A percentile compares a stretch with the other conserved stretches of the same genome.
phyloP scores from a whole-genome alignment of 2,329 filamentous ascomycete species.

The Aureobasidium sp. region DNA sequence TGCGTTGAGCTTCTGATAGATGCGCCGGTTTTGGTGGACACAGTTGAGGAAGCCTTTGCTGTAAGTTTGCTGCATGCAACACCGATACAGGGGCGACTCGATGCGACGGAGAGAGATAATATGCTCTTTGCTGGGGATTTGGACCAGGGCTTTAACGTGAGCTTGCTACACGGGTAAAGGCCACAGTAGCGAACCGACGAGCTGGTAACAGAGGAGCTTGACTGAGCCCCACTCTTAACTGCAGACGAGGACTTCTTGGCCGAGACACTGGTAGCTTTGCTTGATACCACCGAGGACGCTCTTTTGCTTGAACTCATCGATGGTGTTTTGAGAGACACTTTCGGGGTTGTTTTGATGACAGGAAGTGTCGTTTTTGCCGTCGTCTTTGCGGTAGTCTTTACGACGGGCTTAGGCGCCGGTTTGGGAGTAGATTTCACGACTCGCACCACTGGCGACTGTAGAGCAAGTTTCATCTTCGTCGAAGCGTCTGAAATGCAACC shows the following conservation, averaged over 20 bases:
- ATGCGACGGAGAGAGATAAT: background rate
- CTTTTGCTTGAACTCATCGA: background rate
- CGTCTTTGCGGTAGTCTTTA: constrained; percentile 11
- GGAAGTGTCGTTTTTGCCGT: constrained; percentile 1
- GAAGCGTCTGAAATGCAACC: background rate
- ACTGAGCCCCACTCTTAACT: background rate
- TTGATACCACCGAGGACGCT: no score
- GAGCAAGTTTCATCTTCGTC: background rate
- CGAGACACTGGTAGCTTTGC: no score
- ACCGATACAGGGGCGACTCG: background rate
- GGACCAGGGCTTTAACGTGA: background rate
- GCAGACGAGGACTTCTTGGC: background rate
- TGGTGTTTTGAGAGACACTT: background rate
- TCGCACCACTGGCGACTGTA: background rate
- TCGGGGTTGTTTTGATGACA: background rate
- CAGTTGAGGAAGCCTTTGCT: background rate
- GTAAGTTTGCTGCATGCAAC: constrained; percentile 1
- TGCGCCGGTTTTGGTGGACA: background rate
- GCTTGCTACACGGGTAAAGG: background rate
- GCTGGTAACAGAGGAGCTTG: background rate
- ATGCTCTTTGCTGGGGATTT: background rate
- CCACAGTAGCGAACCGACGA: background rate
- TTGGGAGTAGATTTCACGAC: background rate
- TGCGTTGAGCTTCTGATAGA: background rate
- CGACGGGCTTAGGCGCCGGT: constrained; percentile 1